These are phyloP conservation scores for Narthecium ossifragum DNA, from an alignment of 106 monocot species.

Conservation along the genomic window DNA sequence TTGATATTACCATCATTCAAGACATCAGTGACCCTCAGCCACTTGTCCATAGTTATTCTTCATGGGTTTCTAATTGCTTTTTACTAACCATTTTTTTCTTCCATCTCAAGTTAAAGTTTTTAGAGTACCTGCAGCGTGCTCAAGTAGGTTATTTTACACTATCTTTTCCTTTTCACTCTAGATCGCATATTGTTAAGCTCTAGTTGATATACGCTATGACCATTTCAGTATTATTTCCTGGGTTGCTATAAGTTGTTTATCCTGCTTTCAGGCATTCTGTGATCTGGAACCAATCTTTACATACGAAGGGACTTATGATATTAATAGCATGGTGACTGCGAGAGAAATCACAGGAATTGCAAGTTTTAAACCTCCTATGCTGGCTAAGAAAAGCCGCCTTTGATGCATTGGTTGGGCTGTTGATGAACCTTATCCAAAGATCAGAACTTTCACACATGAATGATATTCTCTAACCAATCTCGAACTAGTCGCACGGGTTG, in stretches of 20 bases:
- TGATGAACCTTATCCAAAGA: too few relatives aligned
- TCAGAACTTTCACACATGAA: too few relatives aligned
- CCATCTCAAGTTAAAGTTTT: not conserved
- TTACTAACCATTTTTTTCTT: not conserved
- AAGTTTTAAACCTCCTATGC: conserved; percentile 70
- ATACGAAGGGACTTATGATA: conserved; percentile 88
- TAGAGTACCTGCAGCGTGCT: too few relatives aligned
- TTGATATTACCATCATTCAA: too few relatives aligned
- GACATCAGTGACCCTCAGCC: too few relatives aligned
- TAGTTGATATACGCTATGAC: too few relatives aligned
- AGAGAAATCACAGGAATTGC: conserved; percentile 89
- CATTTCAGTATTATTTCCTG: too few relatives aligned
- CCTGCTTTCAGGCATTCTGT: conserved; percentile 72
- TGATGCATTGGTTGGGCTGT: too few relatives aligned
- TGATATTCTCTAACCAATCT: too few relatives aligned
- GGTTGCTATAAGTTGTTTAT: too few relatives aligned
- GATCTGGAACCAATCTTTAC: conserved; percentile 87
- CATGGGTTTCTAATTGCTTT: not conserved
- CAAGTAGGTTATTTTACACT: too few relatives aligned
- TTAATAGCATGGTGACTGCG: conserved; percentile 77
- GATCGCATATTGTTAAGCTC: not conserved
- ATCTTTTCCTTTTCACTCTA: not conserved
- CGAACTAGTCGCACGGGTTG: too few relatives aligned
- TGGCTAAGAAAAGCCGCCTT: conserved; percentile 42
- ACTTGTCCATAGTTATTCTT: not conserved